Evolutionary conservation across 495 filamentous ascomycete species (phyloP).

Genomic region (Penicillium herquei): DNA sequence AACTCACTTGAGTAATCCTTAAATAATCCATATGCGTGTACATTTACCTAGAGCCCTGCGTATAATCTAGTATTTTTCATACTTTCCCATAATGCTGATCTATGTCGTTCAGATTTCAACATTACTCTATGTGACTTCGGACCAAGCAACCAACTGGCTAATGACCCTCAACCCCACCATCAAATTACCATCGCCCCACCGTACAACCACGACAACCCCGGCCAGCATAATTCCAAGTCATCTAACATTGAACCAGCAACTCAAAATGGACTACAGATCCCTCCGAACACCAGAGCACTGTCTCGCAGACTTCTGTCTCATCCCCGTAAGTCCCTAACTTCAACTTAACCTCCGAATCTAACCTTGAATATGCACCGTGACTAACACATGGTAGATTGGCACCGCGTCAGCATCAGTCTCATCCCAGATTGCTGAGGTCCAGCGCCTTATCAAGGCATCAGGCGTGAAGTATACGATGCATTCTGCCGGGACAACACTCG

Average conservation of each 20-base stretch:
- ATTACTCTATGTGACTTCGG: no score
- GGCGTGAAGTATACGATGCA: constrained; percentile 86
- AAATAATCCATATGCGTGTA: no score
- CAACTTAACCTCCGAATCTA: background rate
- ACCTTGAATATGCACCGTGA: background rate
- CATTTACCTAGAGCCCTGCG: no score
- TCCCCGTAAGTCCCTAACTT: constrained; percentile 56
- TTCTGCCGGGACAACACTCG: constrained; percentile 86
- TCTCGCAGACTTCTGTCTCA: constrained; percentile 78
- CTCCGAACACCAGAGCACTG: constrained; percentile 65
- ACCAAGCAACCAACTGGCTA: no score
- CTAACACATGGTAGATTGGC: constrained; percentile 59
- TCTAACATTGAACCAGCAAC: background rate
- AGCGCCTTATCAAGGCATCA: constrained; percentile 76
- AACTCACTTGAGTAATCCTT: no score
- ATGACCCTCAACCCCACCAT: no score
- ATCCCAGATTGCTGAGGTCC: constrained; percentile 82
- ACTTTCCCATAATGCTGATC: no score
- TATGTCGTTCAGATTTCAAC: no score
- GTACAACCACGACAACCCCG: background rate
- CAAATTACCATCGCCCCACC: background rate
- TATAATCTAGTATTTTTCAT: no score
- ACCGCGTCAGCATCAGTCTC: constrained; percentile 81
- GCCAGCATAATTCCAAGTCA: background rate
- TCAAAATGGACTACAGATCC: constrained; percentile 14